A percentile compares a stretch with the other conserved stretches of the same genome.
These are phyloP conservation scores for Thymus quinquecostatus DNA, from an alignment of 257 asterid genomes.

Conservation along the genomic window DNA sequence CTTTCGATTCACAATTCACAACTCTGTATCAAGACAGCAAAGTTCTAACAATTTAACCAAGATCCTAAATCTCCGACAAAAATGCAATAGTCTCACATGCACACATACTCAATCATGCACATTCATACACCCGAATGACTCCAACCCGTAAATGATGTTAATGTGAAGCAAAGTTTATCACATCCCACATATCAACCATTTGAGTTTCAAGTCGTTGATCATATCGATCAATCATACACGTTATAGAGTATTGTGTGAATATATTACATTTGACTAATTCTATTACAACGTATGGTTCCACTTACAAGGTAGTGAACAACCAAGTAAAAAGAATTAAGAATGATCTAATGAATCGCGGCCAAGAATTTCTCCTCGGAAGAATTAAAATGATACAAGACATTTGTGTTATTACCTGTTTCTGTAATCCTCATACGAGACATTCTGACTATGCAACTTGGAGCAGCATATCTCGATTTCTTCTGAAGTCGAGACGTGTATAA, in stretches of 20 bases:
- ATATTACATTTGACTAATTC: conserved; percentile 15
- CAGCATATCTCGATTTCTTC: not conserved
- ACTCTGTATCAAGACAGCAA: too few species aligned
- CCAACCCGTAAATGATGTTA: not conserved
- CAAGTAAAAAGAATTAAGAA: conserved; percentile 33
- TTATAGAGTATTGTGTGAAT: not conserved
- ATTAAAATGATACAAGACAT: not conserved
- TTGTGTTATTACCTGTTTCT: not conserved
- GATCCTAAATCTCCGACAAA: too few species aligned
- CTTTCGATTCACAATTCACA: too few species aligned
- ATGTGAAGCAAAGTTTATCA: not conserved
- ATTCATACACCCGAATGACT: too few species aligned
- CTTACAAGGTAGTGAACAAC: conserved; percentile 22
- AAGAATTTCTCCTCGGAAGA: conserved; percentile 6
- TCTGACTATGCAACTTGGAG: not conserved
- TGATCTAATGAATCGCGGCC: conserved; percentile 25
- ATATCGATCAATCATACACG: not conserved
- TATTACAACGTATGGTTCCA: conserved; percentile 14
- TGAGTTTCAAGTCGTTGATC: not conserved
- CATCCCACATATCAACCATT: not conserved
- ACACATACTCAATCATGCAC: too few species aligned
- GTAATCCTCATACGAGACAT: not conserved
- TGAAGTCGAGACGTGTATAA: not conserved
- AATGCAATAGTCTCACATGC: too few species aligned
- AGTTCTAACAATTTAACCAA: too few species aligned